Conservation (phyloP, 352 stramenopile species). For the Phytophthora aleatoria region DNA sequence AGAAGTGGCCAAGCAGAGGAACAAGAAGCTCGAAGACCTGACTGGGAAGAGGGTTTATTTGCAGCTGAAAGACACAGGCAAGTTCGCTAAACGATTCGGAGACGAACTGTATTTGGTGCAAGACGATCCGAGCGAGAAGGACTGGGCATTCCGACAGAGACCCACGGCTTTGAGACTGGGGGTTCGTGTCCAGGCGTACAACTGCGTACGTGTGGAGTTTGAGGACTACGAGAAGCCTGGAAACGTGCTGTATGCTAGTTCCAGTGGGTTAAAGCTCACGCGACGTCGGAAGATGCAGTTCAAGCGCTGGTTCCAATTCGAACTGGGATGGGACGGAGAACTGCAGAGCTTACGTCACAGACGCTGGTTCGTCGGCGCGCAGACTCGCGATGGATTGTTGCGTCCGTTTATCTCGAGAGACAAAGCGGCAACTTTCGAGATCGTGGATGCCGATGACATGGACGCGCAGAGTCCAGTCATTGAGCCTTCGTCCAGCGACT, state of each 20-base stretch:
- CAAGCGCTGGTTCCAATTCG: constrained; percentile 70
- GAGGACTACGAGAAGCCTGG: constrained; percentile 42
- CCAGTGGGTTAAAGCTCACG: constrained; percentile 59
- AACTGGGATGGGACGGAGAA: constrained; percentile 69
- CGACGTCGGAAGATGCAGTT: constrained; percentile 51
- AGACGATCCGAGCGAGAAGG: constrained; percentile 62
- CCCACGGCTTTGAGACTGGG: constrained; percentile 55
- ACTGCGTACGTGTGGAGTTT: constrained; percentile 61
- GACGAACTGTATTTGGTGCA: constrained; percentile 56
- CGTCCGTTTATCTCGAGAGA: constrained; percentile 67
- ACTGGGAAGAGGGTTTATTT: constrained; percentile 65
- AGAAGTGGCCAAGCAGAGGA: constrained; percentile 34
- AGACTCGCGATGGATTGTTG: constrained; percentile 67
- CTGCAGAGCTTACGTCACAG: constrained; percentile 70
- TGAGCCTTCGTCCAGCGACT: constrained; percentile 24
- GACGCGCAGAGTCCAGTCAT: constrained; percentile 47
- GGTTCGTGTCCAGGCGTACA: constrained; percentile 50
- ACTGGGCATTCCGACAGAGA: constrained; percentile 65
- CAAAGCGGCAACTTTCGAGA: constrained; percentile 57
- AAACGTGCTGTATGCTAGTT: constrained; percentile 57
- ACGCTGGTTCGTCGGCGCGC: constrained; percentile 71
- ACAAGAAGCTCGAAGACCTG: constrained; percentile 39
- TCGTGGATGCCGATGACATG: constrained; percentile 63
- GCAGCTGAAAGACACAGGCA: constrained; percentile 34
- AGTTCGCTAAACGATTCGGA: constrained; percentile 65